These are phyloP conservation scores for Dactylonectria estremocensis DNA, from an alignment of 2,329 filamentous ascomycete genomes.

Conservation along the genomic window DNA sequence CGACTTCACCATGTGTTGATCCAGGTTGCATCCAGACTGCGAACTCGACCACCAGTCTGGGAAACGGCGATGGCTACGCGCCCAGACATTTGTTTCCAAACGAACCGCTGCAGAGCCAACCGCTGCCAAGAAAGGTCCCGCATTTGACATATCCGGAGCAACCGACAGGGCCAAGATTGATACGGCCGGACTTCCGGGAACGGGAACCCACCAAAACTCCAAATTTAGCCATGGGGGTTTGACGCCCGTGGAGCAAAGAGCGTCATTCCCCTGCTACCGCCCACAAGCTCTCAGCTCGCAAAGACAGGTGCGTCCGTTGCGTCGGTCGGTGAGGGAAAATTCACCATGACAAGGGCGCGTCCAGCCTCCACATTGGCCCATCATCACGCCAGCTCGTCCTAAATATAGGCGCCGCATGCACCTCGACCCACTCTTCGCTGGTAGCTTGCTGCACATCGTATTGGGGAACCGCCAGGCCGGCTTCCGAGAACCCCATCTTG, in stretches of 20 bases:
- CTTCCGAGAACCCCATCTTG: not conserved
- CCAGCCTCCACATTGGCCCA: not conserved
- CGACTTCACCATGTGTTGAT: not conserved
- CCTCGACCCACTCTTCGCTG: not conserved
- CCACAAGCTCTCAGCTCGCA: not conserved
- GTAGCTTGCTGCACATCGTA: constrained; percentile 8
- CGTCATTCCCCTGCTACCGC: no score
- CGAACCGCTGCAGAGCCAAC: not conserved
- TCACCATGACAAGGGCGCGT: not conserved
- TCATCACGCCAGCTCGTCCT: not conserved
- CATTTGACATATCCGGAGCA: constrained; percentile 1
- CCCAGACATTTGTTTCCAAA: not conserved
- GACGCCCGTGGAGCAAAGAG: not conserved
- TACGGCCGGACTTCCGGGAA: not conserved
- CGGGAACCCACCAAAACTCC: not conserved
- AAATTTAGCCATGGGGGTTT: not conserved
- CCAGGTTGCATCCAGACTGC: not conserved
- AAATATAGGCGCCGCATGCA: not conserved
- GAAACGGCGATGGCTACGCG: not conserved
- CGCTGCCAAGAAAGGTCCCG: not conserved
- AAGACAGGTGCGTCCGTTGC: not conserved
- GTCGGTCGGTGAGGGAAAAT: constrained; percentile 1
- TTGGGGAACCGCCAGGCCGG: not conserved
- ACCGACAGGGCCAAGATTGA: not conserved
- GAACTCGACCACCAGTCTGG: not conserved